phyloP scores from a whole-genome alignment of 139 green algal species.

The Ostreobium quekettii region DNA sequence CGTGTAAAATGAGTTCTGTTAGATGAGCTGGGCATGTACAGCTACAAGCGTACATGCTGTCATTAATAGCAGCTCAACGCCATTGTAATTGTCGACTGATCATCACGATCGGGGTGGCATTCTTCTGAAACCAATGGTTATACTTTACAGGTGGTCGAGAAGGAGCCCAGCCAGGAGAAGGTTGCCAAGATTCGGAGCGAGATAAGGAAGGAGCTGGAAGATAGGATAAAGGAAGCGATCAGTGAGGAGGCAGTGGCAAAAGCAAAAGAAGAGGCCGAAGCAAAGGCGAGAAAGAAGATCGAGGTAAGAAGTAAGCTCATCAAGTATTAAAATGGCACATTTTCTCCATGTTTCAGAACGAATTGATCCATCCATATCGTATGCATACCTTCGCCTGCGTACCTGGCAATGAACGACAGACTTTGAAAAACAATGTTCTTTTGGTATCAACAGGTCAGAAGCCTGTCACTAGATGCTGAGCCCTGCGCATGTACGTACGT shows the following conservation, averaged over 20 bases:
- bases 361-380: too few species aligned
- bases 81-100: too few species aligned
- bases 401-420: not conserved
- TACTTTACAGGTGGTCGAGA: slow-evolving; percentile 40
- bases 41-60: slow-evolving; percentile 8
- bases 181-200: too few species aligned
- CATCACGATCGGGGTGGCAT: slow-evolving; percentile 16
- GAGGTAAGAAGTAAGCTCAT: slow-evolving; percentile 20
- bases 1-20: not conserved
- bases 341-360: not conserved
- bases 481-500: too few species aligned
- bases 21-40: slow-evolving; percentile 2
- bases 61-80: not conserved
- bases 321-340: not conserved
- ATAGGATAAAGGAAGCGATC: slow-evolving; percentile 35
- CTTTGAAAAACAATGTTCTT: not conserved
- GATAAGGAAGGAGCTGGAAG: too few species aligned
- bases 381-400: not conserved
- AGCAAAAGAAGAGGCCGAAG: slow-evolving; percentile 38
- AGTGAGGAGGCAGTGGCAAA: slow-evolving; percentile 27
- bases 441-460: not conserved
- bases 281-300: slow-evolving; percentile 32
- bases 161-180: slow-evolving; percentile 39
- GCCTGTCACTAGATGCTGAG: slow-evolving; percentile 27
- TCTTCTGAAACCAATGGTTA: slow-evolving; percentile 36